Percentiles rank a stretch among this genome's conserved stretches.
phyloP scores from a whole-genome alignment of 768 basidiomycete species.

The Inosperma sp. region DNA sequence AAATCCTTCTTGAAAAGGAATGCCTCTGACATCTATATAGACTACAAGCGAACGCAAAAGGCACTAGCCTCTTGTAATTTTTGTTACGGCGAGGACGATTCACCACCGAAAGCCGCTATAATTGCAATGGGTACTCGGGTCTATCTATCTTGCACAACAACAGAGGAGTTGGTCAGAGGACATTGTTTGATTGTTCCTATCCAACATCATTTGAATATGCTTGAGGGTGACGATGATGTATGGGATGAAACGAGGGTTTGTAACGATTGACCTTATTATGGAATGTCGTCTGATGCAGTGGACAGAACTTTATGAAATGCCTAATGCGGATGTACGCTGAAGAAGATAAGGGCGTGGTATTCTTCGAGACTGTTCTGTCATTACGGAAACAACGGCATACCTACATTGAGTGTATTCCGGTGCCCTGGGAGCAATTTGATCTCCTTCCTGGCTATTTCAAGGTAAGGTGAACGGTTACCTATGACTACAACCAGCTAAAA shows the following conservation, averaged over 20 bases:
- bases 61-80: conserved; percentile 81
- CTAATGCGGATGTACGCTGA: conserved; percentile 93
- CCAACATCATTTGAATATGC: conserved; percentile 84
- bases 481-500: not conserved
- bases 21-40: conserved; percentile 37
- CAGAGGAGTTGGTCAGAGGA: conserved; percentile 84
- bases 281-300: not conserved
- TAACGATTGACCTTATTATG: not conserved
- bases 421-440: conserved; percentile 86
- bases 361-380: conserved; percentile 89
- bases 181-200: conserved; percentile 96
- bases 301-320: conserved; percentile 81
- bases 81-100: conserved; percentile 92
- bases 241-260: conserved; percentile 95
- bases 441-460: conserved; percentile 91
- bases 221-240: conserved; percentile 95
- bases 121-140: conserved; percentile 87
- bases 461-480: conserved; percentile 35
- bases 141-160: conserved; percentile 86
- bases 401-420: conserved; percentile 88
- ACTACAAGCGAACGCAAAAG: conserved; percentile 93
- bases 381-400: conserved; percentile 89
- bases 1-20: not conserved
- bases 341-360: conserved; percentile 89
- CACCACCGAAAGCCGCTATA: conserved; percentile 79